A percentile compares a stretch with the other conserved stretches of the same genome.
phyloP scores from a whole-genome alignment of 164 flowering plant species.

The Macadamia integrifolia region DNA sequence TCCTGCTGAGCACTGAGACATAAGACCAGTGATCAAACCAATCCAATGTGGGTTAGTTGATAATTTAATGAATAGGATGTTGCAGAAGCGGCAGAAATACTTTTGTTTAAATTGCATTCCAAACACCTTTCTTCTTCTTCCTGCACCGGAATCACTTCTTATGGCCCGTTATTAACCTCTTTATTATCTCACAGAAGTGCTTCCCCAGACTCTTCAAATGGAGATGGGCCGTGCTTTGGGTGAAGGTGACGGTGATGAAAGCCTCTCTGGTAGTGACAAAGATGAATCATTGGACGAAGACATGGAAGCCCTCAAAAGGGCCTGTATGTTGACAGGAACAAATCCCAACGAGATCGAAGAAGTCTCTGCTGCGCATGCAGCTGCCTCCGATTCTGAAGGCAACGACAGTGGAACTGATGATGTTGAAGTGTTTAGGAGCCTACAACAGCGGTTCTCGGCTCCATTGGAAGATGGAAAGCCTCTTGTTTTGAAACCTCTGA shows the following conservation, averaged over 20 bases:
- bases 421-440: conserved; percentile 37
- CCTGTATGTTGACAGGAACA: conserved; percentile 31
- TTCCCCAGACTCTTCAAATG: too few relatives aligned
- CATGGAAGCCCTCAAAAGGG: conserved; percentile 40
- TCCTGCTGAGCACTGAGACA: too few relatives aligned
- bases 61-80: too few relatives aligned
- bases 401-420: conserved; percentile 41
- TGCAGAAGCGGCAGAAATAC: too few relatives aligned
- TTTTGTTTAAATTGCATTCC: too few relatives aligned
- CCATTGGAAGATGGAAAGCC: conserved; percentile 18
- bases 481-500: conserved; percentile 28
- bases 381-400: conserved; percentile 22
- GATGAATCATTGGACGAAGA: conserved; percentile 36
- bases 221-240: background rate
- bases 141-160: too few relatives aligned
- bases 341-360: conserved; percentile 18
- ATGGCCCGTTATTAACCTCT: too few relatives aligned
- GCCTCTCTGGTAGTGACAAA: conserved; percentile 11
- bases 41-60: too few relatives aligned
- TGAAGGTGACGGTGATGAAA: conserved; percentile 6
- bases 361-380: conserved; percentile 1
- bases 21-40: too few relatives aligned
- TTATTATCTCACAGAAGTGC: too few relatives aligned
- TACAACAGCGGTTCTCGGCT: conserved; percentile 34
- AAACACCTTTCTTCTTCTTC: too few relatives aligned